Evolutionary conservation across 2,329 filamentous ascomycete species (phyloP).

Genomic region (Biscogniauxia mediterranea): DNA sequence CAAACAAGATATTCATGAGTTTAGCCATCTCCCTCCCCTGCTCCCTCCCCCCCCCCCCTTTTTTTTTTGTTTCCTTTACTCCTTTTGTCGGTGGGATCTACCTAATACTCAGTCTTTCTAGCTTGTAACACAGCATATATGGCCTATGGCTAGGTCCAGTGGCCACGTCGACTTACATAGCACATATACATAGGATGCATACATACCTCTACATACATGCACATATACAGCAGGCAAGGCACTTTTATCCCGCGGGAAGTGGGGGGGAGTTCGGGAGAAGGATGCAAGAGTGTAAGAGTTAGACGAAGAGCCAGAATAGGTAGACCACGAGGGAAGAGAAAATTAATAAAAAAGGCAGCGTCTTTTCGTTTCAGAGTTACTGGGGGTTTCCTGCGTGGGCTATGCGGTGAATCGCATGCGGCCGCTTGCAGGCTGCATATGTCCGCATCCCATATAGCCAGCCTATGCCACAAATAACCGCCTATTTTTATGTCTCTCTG

Average conservation of each 20-base stretch:
- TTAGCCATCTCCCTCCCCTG: no score
- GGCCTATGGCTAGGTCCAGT: no score
- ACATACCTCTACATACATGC: not conserved
- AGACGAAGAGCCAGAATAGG: no score
- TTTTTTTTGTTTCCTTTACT: not conserved
- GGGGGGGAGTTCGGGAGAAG: no score
- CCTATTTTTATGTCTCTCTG: not conserved
- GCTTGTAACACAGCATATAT: not conserved
- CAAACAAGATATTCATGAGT: not conserved
- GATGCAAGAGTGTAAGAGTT: no score
- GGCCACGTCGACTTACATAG: not conserved
- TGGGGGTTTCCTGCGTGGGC: not conserved
- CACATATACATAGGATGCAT: not conserved
- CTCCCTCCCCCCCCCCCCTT: no score
- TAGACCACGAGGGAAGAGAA: not conserved
- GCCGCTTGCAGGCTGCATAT: not conserved
- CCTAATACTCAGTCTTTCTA: not conserved
- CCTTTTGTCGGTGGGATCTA: not conserved
- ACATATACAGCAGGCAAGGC: no score
- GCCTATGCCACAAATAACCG: not conserved
- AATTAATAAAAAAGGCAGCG: not conserved
- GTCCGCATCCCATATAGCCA: not conserved
- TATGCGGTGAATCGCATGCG: not conserved
- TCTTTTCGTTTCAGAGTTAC: not conserved
- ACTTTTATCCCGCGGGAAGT: no score